Base-by-base conservation (phyloP, 306 rosid species). In the Begonia peltatifolia region DNA sequence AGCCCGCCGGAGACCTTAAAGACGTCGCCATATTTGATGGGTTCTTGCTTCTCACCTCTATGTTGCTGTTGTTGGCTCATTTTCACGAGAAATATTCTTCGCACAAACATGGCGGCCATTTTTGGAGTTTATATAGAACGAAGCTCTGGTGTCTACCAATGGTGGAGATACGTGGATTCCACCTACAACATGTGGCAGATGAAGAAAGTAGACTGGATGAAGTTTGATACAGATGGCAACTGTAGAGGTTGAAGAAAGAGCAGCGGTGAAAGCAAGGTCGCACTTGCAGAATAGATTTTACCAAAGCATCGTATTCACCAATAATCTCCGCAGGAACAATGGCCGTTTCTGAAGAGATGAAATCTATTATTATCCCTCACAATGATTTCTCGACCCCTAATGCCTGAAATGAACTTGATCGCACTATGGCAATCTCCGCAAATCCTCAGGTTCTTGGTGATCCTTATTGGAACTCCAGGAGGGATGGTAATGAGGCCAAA, bases 401-500 rank as follows among this genome's bases (percentile, higher is more conserved):
- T 82, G 49, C 74, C 70, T 20, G 88, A 87, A 15, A 77, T 73
- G 72, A 69, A 68, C 65, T 68, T 73, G 57, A 73, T 59, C 49
- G 68, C 71, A 56, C 74, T 56, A 44, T 73, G 78, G 67, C 74
- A 73, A 62, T 73, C 78, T 22, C 64, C 78, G 38, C 74, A 68
- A 18, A 73, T 73, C 57, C 71, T 63, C 52, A 73, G 89, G 63
- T 80, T 83, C 65, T 87, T 82, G 42, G 81, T 73, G 58, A 79
- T 79, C 36, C 88, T 62, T 59, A 79, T 71, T 0, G 93, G 83
- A n/a, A 79, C 65, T 15, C 67, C 57, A 2, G 48, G 67, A 65
- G 93, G 95, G n/a, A 82, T 75, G 42, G 93, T 71, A 54, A 86
- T 57, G 63, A 82, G 93, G 51, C 87, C 93, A 56, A 79, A 82